These are phyloP conservation scores for Plasmodium sp. DNA, from an alignment of 169 alveolate genomes.

Conservation along the genomic window DNA sequence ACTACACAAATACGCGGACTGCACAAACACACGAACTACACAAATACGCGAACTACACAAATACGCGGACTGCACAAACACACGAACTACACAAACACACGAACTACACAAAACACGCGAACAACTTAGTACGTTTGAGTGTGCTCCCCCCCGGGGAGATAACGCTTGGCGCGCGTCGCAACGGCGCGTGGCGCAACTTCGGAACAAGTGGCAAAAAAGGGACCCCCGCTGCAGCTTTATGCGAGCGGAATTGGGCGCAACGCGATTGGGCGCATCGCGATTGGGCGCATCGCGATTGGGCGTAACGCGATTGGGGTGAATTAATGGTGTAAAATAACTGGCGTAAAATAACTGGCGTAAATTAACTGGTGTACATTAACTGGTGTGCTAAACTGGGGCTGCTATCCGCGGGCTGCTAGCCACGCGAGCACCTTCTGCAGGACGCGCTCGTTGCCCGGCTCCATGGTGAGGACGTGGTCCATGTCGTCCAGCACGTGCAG, in stretches of 20 bases:
- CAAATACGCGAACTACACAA: too few species aligned
- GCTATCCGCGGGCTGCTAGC: neutral
- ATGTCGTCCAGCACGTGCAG: conserved; percentile 9
- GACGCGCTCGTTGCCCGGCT: conserved; percentile 42
- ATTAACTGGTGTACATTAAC: too few species aligned
- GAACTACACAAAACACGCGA: neutral
- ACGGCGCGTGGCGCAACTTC: neutral
- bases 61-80: too few species aligned
- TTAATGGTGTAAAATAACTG: too few species aligned
- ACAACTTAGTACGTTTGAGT: neutral
- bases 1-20: too few species aligned
- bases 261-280: neutral
- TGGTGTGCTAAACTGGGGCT: neutral
- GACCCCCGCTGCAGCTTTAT: neutral
- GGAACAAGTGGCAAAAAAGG: neutral
- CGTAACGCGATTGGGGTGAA: neutral
- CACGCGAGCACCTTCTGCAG: conserved; percentile 6
- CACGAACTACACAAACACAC: too few species aligned
- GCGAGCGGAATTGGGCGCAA: neutral
- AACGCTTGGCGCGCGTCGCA: neutral
- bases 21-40: too few species aligned
- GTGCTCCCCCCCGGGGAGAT: neutral
- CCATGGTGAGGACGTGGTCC: conserved; percentile 56
- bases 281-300: neutral
- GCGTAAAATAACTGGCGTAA: too few species aligned